phyloP scores from a whole-genome alignment of 371 early-diverging fungal species.

The Actinomortierella ambigua region DNA sequence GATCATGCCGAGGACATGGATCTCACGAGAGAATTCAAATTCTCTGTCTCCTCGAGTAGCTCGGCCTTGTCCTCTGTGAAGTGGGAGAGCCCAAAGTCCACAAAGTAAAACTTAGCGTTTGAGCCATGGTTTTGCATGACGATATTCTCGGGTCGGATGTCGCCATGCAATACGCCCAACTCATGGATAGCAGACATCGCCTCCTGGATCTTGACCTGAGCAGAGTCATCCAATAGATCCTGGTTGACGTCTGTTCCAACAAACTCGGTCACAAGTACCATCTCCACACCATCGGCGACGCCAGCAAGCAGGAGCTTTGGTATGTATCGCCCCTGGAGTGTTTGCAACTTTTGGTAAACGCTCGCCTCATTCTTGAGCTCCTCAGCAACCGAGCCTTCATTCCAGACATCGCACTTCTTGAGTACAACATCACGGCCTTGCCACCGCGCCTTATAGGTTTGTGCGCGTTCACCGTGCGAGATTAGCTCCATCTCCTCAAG shows the following conservation, averaged over 20 bases:
- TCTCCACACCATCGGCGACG: conserved; percentile 14
- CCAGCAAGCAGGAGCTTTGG: conserved; percentile 15
- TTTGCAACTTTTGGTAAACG: conserved; percentile 13
- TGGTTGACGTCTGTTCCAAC: conserved; percentile 10
- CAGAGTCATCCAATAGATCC: conserved; percentile 1
- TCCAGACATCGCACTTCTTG: conserved; percentile 27
- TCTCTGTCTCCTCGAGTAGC: no score
- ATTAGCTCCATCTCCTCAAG: conserved; percentile 13
- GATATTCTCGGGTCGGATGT: no score
- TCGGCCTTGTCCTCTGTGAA: no score
- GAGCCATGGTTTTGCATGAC: background rate
- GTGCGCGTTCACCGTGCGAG: conserved; percentile 5
- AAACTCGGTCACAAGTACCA: conserved; percentile 12
- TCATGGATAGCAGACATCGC: background rate
- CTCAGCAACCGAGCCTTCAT: conserved; percentile 1
- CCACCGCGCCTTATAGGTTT: conserved; percentile 14
- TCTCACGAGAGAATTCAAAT: no score
- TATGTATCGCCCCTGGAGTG: conserved; percentile 22
- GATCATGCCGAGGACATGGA: no score
- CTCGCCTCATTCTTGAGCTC: conserved; percentile 21
- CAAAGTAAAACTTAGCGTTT: no score
- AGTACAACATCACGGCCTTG: conserved; percentile 12
- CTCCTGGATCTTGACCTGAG: conserved; percentile 15
- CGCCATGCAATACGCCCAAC: no score
- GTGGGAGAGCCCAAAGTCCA: no score